Evolutionary conservation across 1,139 yeast genomes (phyloP).

Genomic region (Arxiozyma heterogenica): DNA sequence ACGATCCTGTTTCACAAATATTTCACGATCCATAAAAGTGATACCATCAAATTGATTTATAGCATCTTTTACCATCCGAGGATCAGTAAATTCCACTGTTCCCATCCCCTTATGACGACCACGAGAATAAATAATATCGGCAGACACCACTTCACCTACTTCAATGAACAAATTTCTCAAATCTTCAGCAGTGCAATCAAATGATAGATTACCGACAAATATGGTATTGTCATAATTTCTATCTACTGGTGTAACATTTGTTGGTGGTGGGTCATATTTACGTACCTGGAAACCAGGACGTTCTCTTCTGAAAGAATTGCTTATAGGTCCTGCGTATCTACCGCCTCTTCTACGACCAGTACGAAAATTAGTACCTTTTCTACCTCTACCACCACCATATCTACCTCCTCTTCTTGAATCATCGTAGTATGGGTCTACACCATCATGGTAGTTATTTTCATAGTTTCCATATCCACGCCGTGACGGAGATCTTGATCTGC

Average conservation of each 20-base stretch:
- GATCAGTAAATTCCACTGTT: slow-evolving; percentile 72
- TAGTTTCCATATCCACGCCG: slow-evolving; percentile 17
- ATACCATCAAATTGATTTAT: slow-evolving; percentile 63
- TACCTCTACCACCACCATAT: slow-evolving; percentile 13
- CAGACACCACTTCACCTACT: slow-evolving; percentile 69
- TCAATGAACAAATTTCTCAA: slow-evolving; percentile 49
- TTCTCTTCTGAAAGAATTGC: slow-evolving; percentile 18
- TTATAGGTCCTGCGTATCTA: slow-evolving; percentile 17
- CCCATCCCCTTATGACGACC: slow-evolving; percentile 91
- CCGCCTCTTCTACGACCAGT: slow-evolving; percentile 23
- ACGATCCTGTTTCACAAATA: slow-evolving; percentile 82
- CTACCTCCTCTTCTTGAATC: slow-evolving; percentile 20
- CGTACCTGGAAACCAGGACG: slow-evolving; percentile 22
- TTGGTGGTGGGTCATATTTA: neutral
- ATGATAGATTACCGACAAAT: slow-evolving; percentile 69
- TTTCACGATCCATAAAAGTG: slow-evolving; percentile 64
- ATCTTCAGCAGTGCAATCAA: slow-evolving; percentile 50
- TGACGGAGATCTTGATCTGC: slow-evolving; percentile 23
- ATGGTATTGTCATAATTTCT: slow-evolving; percentile 63
- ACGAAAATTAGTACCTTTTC: slow-evolving; percentile 10
- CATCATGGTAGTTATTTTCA: slow-evolving; percentile 1
- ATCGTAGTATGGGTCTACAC: slow-evolving; percentile 1
- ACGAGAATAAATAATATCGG: slow-evolving; percentile 75
- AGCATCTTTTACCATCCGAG: slow-evolving; percentile 66
- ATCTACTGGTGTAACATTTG: slow-evolving; percentile 27